Base-by-base conservation (phyloP, 495 filamentous ascomycete species). In the Podospora bellae-mahoneyi region DNA sequence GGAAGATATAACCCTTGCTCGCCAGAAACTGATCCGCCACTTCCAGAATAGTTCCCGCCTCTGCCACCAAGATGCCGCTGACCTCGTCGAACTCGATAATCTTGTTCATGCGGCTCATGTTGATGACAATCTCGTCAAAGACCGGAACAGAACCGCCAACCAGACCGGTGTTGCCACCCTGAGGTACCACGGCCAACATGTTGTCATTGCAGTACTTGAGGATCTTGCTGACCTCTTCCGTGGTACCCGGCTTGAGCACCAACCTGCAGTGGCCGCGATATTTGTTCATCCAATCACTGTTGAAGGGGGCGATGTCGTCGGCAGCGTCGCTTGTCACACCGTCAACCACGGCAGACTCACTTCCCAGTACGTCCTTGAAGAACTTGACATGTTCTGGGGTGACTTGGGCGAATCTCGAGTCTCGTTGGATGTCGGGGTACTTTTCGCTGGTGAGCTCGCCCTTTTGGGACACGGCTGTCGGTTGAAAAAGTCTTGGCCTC, bases 201-300 rank as follows among this genome's bases (percentile, higher is more conserved):
- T 93, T 88, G 66, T 94, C 88, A 78, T 97, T 97, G 82, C 95
- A 98, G 85, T 97, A 96, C 77, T 89, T 88, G 71, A 99, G 77
- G 55, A 97, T 88, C 78, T 91, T 83, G 84, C 91, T 93, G 74
- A 97, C 89, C 78, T 99, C 90, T 68, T 92, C 87, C 2, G 92
- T 92, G 13, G 85, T 87, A 44, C 83, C 82, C 9, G 95, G 95
- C 79, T 94, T 97, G 60, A 99, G 81, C 9, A 97, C 92, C 9
- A 99, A 82, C 66, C 88, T 86, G 64, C 91, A 88, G 76, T 97
- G 94, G 53, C 95, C 95, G 53, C 92, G 89, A 82, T 97, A 99
- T 78, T 99, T 99, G 77, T 91, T 88, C 96, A 98, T 98, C 95
- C 95, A 99, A 81, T 99, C 95, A 71, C 86, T 87, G 81, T 99